Evolutionary conservation across 2,329 filamentous ascomycete species (phyloP).

Genomic region (Stagonosporopsis vannaccii): DNA sequence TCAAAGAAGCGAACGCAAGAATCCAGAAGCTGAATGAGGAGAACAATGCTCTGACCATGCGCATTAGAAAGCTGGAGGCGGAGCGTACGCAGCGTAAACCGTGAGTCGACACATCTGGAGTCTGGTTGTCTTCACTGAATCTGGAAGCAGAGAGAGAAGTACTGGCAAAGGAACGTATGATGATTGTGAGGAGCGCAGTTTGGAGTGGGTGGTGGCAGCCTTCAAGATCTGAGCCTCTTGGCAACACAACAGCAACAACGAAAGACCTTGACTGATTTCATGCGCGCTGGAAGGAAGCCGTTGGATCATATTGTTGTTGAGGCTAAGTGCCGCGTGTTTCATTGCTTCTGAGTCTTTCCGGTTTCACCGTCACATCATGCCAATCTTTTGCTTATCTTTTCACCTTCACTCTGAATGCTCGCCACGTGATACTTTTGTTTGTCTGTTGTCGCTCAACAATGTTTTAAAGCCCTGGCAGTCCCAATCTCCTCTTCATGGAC

Average conservation of each 20-base stretch:
- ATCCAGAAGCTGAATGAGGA: slow-evolving; percentile 30
- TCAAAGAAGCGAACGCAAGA: slow-evolving; percentile 20
- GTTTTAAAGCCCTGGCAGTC: background rate
- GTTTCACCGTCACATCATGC: background rate
- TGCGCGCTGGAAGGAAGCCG: too few relatives aligned
- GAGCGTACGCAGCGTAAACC: background rate
- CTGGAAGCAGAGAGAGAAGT: background rate
- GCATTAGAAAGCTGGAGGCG: slow-evolving; percentile 23
- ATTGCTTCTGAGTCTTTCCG: background rate
- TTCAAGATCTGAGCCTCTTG: background rate
- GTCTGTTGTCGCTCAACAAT: background rate
- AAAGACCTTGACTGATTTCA: too few relatives aligned
- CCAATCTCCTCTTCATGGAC: background rate
- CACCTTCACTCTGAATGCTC: slow-evolving; percentile 5
- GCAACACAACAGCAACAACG: background rate
- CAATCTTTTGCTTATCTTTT: background rate
- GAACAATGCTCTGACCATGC: slow-evolving; percentile 27
- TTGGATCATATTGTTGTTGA: background rate
- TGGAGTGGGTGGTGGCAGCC: background rate
- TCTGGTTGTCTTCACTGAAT: background rate
- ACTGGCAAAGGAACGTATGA: background rate
- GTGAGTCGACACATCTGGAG: background rate
- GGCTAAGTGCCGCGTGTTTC: background rate
- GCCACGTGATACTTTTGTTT: slow-evolving; percentile 4
- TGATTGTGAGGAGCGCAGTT: background rate